phyloP scores from a whole-genome alignment of 2,329 filamentous ascomycete species.

The Teratosphaeria zuluensis region DNA sequence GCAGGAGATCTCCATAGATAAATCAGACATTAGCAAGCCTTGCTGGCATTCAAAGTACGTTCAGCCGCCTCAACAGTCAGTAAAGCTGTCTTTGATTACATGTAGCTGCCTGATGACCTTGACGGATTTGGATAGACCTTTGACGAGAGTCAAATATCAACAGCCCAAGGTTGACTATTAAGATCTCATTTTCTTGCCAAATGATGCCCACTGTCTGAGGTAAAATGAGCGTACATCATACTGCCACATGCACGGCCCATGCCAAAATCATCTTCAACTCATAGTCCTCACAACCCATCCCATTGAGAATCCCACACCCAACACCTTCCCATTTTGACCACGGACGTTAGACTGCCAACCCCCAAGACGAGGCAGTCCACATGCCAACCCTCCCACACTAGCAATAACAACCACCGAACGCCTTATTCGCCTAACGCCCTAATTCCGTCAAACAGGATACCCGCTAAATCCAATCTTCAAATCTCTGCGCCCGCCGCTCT shows the following conservation, averaged over 20 bases:
- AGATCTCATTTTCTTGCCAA: no score
- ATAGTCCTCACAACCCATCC: not conserved
- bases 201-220: no score
- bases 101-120: no score
- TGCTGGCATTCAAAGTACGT: not conserved
- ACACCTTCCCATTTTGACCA: not conserved
- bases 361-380: not conserved
- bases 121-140: no score
- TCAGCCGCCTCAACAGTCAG: not conserved
- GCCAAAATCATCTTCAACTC: not conserved
- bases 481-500: slow-evolving; percentile 40
- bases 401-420: not conserved
- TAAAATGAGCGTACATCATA: not conserved
- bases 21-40: not conserved
- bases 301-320: not conserved
- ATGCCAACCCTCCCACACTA: not conserved
- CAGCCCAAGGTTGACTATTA: no score
- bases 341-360: not conserved
- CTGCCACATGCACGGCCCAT: not conserved
- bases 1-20: not conserved
- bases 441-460: slow-evolving; percentile 37
- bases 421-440: slow-evolving; percentile 27
- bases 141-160: no score
- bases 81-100: no score
- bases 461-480: slow-evolving; percentile 41